A percentile compares a stretch with the other conserved stretches of the same genome.
phyloP scores from a whole-genome alignment of 140 eudicot species.

The Senecio squalidus region DNA sequence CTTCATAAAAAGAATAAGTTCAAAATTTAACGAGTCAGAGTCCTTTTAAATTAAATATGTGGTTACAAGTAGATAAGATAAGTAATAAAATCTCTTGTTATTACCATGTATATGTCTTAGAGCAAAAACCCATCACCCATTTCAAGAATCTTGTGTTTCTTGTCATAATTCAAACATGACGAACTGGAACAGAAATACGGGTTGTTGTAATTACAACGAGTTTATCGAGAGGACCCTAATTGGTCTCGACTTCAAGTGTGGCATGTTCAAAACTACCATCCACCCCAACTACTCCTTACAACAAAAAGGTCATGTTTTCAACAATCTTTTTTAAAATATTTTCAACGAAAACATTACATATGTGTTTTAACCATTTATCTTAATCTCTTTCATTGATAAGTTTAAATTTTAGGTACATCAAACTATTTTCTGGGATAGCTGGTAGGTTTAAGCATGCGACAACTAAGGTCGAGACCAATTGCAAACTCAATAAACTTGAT shows the following conservation, averaged over 20 bases:
- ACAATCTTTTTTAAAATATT: too few species aligned
- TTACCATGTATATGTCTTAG: too few species aligned
- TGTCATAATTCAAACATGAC: constrained; percentile 7
- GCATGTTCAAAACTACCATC: neutral
- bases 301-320: neutral
- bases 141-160: neutral
- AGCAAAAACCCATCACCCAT: neutral
- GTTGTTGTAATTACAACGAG: constrained; percentile 21
- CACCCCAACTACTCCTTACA: neutral
- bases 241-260: neutral
- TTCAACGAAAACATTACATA: too few species aligned
- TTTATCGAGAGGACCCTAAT: neutral
- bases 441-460: constrained; percentile 13
- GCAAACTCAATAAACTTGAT: constrained; percentile 3
- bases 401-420: too few species aligned
- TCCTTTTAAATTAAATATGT: too few species aligned
- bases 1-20: too few species aligned
- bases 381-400: too few species aligned
- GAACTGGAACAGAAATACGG: constrained; percentile 10
- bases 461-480: constrained; percentile 10
- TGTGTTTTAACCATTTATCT: too few species aligned
- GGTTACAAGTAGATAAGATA: too few species aligned
- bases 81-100: too few species aligned
- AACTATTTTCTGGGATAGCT: too few species aligned
- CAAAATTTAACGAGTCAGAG: too few species aligned